Evolutionary conservation across 2,329 filamentous ascomycete species (phyloP).

Genomic region (Gaeumannomyces tritici): DNA sequence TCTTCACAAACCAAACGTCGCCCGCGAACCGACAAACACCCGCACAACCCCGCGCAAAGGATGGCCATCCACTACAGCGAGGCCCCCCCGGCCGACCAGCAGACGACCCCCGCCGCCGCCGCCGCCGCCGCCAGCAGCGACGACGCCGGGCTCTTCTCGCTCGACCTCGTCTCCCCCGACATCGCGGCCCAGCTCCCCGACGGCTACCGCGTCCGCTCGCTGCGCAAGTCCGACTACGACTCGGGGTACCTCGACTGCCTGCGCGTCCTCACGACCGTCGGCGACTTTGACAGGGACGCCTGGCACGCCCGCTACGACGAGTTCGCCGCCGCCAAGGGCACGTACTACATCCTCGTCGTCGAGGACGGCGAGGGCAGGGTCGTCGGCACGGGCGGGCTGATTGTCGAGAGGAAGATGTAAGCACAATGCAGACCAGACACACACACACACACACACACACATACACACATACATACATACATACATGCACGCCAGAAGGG

Average conservation of each 20-base stretch:
- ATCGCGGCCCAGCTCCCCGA: slow-evolving; percentile 65
- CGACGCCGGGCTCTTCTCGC: slow-evolving; percentile 62
- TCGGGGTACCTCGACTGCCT: slow-evolving; percentile 85
- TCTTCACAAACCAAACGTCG: too few species aligned
- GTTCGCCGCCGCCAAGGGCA: slow-evolving; percentile 62
- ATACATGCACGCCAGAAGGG: too few species aligned
- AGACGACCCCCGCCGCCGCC: neutral
- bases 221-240: slow-evolving; percentile 68
- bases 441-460: neutral
- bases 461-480: too few species aligned
- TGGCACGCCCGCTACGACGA: slow-evolving; percentile 77
- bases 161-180: slow-evolving; percentile 65
- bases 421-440: slow-evolving; percentile 19
- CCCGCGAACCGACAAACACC: neutral
- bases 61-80: slow-evolving; percentile 3
- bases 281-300: slow-evolving; percentile 65
- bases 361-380: slow-evolving; percentile 60
- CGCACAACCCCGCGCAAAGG: neutral
- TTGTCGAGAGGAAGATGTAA: slow-evolving; percentile 92
- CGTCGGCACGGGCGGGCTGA: slow-evolving; percentile 82
- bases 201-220: slow-evolving; percentile 73
- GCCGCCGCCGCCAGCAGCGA: neutral
- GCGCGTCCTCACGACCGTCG: slow-evolving; percentile 84
- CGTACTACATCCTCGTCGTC: slow-evolving; percentile 82
- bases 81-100: neutral